phyloP scores from a whole-genome alignment of 208 protist species.

The Histomonas meleagridis region DNA sequence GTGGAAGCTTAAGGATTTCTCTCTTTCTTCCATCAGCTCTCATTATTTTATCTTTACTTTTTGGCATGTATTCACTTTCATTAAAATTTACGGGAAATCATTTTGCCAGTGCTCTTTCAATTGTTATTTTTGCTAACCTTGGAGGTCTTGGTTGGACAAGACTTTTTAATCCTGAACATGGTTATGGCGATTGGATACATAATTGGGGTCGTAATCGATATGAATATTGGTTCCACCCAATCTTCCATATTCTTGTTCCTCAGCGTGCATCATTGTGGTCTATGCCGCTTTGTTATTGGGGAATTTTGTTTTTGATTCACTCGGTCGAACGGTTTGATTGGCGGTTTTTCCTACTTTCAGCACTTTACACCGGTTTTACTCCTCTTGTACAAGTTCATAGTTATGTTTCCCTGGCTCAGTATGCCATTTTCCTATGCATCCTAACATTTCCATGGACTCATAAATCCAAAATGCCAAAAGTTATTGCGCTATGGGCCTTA shows the following conservation, averaged over 20 bases:
- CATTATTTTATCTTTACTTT: not conserved
- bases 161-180: not conserved
- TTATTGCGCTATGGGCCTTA: not conserved
- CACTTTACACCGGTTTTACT: not conserved
- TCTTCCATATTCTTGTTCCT: not conserved
- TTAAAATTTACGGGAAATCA: not conserved
- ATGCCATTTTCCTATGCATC: not conserved
- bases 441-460: not conserved
- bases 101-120: not conserved
- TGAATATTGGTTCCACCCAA: constrained; percentile 27
- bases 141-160: not conserved
- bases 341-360: not conserved
- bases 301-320: not conserved
- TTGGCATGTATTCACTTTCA: not conserved
- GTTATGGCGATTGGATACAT: not conserved
- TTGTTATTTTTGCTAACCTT: not conserved
- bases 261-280: not conserved
- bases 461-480: not conserved
- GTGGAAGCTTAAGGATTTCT: not conserved
- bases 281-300: not conserved
- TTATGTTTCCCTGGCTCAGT: not conserved
- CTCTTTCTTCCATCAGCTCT: not conserved
- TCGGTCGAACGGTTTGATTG: not conserved
- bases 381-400: not conserved
- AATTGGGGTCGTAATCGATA: not conserved